Base-by-base conservation (phyloP, 768 basidiomycete species). In the Trametes punicea region DNA sequence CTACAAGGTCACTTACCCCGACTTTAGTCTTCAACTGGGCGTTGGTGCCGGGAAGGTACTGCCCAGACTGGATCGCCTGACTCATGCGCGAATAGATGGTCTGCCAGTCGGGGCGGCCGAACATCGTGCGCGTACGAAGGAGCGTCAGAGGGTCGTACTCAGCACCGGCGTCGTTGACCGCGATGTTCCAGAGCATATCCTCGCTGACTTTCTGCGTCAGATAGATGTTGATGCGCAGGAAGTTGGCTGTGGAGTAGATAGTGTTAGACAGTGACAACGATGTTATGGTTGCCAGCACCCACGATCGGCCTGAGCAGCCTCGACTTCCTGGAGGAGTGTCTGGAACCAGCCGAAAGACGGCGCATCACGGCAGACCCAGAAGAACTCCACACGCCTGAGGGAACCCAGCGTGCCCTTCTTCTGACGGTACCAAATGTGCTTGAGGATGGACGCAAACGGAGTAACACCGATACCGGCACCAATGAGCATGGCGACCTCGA, bases 301-400 rank as follows among this genome's bases (percentile, higher is more conserved):
- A 93, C 92, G 89, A 77, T 94, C 90, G 31, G 84, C 84, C 67
- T 94, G 93, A 41, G 90, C 88, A 46, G 83, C 84, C 69, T 97
- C 94, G 42, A 97, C 85, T 68, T 93, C 87, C 65, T 88, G 87
- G 57, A 97, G 77, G 49, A 97, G 74, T 58, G 81, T 85, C 70
- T 95, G 91, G 82, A 98, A 96, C 94, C 94, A 97, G 64, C 92
- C 93, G 65, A 97, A 93, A n/a, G 90, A 90, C n/a, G 91, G 91
- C n/a, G 89, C 84, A 62, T 94, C 90, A 68, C 90, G 87, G 69
- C 87, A 90, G 60, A 92, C 81, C 94, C 93, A 96, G 75, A 96
- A 90, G 72, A 96, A 95, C 64, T 96, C 92, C 55, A 97, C 95
- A 39, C 89, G 83, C 49, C 87, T 85, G 54, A 98, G 83, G 27